Evolutionary conservation across 1,139 yeast species (phyloP), one percentile per base, ranked within the genome.

Genomic region (Pichia sp.): DNA sequence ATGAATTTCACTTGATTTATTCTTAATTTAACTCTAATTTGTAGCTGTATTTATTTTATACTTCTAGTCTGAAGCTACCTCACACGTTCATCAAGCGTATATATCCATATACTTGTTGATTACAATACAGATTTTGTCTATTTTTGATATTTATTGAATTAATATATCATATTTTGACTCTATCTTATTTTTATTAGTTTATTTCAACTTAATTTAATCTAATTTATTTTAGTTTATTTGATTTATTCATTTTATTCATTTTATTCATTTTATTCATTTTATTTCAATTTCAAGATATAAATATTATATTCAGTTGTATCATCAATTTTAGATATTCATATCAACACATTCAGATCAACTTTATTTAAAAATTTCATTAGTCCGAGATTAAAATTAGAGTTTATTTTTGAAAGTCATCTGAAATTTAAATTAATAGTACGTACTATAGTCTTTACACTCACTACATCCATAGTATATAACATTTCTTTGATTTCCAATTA

Each of bases 121-220:
- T 40, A 3, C 32, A 27, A n/a, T 29, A n/a, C 18, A 23, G 42
- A 30, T 29, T 40, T 30, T 43, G 35, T 35, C 36, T 23, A 27
- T 44, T 7, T 39, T 44, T 45, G 53, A 45, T 50, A 50, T 50
- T 50, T 50, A 50, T 50, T 50, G 46, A 42, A 34, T 50, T 50
- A 50, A 50, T 40, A 50, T 50, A 50, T 48, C 47, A 43, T 29
- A 26, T 37, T 22, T 36, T 36, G 39, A 23, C 26, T 36, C 26
- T 23, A 36, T 36, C 39, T 23, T 23, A 20, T 36, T 36, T 36
- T 36, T 36, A 20, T 23, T 22, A 36, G 2, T 23, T 23, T 36
- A 9, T 23, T 36, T 36, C 20, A 36, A n/a, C n/a, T 36, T 22
- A 36, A 5, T 34, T 34, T 34, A 11, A 22, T 35, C 22, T 22